Evolutionary conservation across 257 asterid species (phyloP), one percentile per base, ranked within the genome.

Genomic region (Parsonsia alboflavescens): DNA sequence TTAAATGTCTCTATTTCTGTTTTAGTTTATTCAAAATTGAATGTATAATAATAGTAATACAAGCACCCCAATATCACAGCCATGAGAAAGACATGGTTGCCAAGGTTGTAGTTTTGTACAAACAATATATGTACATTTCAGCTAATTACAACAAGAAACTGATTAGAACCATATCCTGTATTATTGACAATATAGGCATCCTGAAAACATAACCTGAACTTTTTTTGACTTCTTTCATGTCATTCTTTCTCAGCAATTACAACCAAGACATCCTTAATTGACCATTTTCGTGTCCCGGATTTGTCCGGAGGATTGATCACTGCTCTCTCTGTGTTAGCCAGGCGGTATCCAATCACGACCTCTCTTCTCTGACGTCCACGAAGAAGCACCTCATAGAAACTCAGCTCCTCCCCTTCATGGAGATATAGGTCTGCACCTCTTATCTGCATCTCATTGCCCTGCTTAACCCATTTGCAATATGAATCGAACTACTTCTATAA

Each of bases 391-490:
- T 92, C 96, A 33, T 86, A 92, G 82, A 90, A 92, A 81, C 96
- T 92, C 82, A 92, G 77, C 52, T 88, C 96, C 82, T 88, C 97
- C 45, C 85, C 90, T 68, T 90, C 90, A 24, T 74, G 62, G 13
- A 92, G 77, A 79, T 90, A 92, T 39, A 92, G 82, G 73, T 86
- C 76, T 21, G 97, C 96, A 74, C 83, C 90, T 83, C 93, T 86
- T 82, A 92, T 92, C 78, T 92, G 97, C 90, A 92, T 71, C 90
- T 92, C 97, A 77, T 92, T 90, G 24, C 97, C 97, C 97, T 92
- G 84, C 16, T 21, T 59, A 33, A 58, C 1, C 39, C 44, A 46
- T 5, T 19, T 65, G 5, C 16, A 65, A 65, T 19, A 63, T 13
- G 48, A 15, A 61, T 3, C 0, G 26, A 65, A 64, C 50, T 8